A percentile compares a stretch with the other conserved stretches of the same genome.
Conservation (phyloP, 345 rosid genomes). For the Gynandropsis gynandra region DNA sequence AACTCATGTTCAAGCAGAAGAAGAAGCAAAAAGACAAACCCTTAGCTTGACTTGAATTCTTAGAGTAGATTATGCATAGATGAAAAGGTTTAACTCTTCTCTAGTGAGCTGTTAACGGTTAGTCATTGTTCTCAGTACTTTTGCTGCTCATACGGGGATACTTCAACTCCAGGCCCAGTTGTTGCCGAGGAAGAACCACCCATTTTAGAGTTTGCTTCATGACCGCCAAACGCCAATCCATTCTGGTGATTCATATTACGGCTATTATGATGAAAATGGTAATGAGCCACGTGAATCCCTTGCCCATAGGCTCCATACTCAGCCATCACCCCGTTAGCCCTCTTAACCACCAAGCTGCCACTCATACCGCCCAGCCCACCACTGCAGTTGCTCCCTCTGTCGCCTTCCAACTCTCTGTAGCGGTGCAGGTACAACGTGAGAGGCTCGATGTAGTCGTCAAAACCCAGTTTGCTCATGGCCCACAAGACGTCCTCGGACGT, state of each 20-base stretch:
- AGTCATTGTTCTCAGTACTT: slow-evolving; percentile 24
- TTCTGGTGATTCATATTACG: too few relatives aligned
- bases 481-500: slow-evolving; percentile 69
- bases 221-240: too few relatives aligned
- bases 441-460: slow-evolving; percentile 65
- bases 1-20: slow-evolving; percentile 11
- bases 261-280: too few relatives aligned
- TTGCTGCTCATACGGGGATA: slow-evolving; percentile 23
- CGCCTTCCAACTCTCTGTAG: slow-evolving; percentile 51
- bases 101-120: slow-evolving; percentile 19
- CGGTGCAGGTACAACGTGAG: slow-evolving; percentile 48
- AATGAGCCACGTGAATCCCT: too few relatives aligned
- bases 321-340: too few relatives aligned
- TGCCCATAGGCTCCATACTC: too few relatives aligned
- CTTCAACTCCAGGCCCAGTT: slow-evolving; percentile 22
- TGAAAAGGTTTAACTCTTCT: slow-evolving; percentile 16
- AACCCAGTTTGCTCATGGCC: slow-evolving; percentile 75
- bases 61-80: slow-evolving; percentile 12
- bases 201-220: slow-evolving; percentile 16
- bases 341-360: slow-evolving; percentile 22
- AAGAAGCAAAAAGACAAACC: slow-evolving; percentile 17
- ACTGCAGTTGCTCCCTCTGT: not conserved
- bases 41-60: slow-evolving; percentile 8
- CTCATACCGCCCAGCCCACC: too few relatives aligned
- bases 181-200: slow-evolving; percentile 26